These are phyloP conservation scores for Linnemannia zychae DNA, from an alignment of 192 early-diverging fungal species.

Conservation along the genomic window DNA sequence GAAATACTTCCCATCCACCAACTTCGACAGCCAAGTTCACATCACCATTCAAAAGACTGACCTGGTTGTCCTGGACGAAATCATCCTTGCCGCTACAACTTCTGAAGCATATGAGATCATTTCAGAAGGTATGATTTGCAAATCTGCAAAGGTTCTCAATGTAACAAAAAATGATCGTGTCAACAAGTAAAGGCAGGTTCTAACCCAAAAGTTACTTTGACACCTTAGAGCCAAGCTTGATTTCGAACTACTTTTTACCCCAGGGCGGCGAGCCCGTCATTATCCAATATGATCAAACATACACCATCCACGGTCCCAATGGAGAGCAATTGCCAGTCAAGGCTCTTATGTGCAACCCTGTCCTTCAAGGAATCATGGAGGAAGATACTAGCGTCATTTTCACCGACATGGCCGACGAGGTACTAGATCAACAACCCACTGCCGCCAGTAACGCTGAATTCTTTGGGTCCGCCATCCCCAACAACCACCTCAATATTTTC, in stretches of 20 bases:
- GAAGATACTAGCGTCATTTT: conserved; percentile 68
- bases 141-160: not conserved
- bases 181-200: not conserved
- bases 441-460: conserved; percentile 13
- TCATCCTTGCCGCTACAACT: conserved; percentile 72
- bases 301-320: conserved; percentile 44
- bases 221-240: conserved; percentile 38
- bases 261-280: conserved; percentile 42
- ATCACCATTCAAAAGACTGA: conserved; percentile 54
- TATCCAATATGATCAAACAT: conserved; percentile 54
- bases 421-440: conserved; percentile 11
- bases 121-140: conserved; percentile 13
- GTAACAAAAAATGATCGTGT: not conserved
- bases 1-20: conserved; percentile 25
- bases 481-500: conserved; percentile 25
- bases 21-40: conserved; percentile 31
- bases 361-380: conserved; percentile 73
- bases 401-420: conserved; percentile 60
- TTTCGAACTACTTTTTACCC: conserved; percentile 42
- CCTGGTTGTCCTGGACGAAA: conserved; percentile 71
- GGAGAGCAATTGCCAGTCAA: conserved; percentile 45
- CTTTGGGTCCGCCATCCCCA: conserved; percentile 41
- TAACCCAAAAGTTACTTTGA: not conserved
- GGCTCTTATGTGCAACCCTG: conserved; percentile 73
- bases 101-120: conserved; percentile 63